Base-by-base conservation (phyloP, 352 stramenopile genomes). In the Pythium phragmitis region DNA sequence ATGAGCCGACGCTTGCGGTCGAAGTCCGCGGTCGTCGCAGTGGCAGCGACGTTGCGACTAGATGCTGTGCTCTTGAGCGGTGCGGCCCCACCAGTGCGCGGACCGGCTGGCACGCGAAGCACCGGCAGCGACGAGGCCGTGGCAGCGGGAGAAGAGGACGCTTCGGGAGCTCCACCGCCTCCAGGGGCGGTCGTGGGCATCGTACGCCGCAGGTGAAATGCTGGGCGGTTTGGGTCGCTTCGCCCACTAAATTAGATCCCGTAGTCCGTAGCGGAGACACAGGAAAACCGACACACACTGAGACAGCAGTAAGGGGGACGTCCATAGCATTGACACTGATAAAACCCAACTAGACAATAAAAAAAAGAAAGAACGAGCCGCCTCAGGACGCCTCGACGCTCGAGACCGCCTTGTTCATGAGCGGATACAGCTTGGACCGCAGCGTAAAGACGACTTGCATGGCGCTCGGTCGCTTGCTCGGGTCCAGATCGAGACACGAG, bases 371-470 rank as follows among this genome's bases (percentile, higher is more conserved):
- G 26, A 30, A 5, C 2, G 3, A 30, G 4, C 26, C 26, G 26
- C 26, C 26, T 21, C 39, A 46, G 11, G n/a, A 30, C 55, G 19
- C 62, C 52, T 67, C 51, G 51, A 62, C 52, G 13, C 12, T 49
- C 17, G 60, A 67, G 30, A 63, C 53, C 4, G 46, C 45, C 54
- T 63, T 68, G 53, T 63, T 68, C 53, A 68, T 54, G n/a, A 62
- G 56, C 56, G 78, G 77, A 17, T 73, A 74, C 23, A 91, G 75
- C 47, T 71, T 74, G 7, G 78, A 80, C 5, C 83, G 81, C 41
- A 92, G 59, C 47, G 82, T 78, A 53, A 83, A 89, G 8, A 80
- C 76, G 17, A 89, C 78, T 57, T 92, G 71, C 74, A 89, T 82
- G 17, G 82, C 85, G 4, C 79, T 92, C 7, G 85, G 82, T 7